Conservation (phyloP, 495 filamentous ascomycete genomes). For the Neurospora sp. region DNA sequence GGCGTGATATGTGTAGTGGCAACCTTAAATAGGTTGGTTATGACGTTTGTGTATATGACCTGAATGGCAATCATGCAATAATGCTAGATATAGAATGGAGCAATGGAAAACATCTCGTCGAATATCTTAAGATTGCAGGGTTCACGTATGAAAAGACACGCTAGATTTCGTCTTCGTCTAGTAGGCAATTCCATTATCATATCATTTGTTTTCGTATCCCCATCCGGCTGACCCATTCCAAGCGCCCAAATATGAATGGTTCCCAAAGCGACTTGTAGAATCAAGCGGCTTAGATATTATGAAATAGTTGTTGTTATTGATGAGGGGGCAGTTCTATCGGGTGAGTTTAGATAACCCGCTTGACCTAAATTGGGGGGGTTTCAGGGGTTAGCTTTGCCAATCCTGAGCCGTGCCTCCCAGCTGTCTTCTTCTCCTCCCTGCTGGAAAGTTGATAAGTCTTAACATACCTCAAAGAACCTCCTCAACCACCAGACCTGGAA, state of each 20-base stretch:
- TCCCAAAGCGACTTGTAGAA: background rate
- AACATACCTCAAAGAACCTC: conserved; percentile 87
- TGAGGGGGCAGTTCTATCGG: background rate
- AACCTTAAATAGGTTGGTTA: background rate
- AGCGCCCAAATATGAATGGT: conserved; percentile 6
- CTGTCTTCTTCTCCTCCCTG: background rate
- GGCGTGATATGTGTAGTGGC: background rate
- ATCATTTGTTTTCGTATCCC: background rate
- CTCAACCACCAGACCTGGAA: conserved; percentile 99
- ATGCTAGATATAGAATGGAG: no score
- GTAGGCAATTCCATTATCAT: conserved; percentile 9
- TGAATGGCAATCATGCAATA: background rate
- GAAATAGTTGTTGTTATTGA: background rate
- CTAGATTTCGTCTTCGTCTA: background rate
- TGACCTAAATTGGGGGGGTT: conserved; percentile 12
- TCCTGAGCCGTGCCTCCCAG: background rate
- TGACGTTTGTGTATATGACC: background rate
- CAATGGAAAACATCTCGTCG: no score
- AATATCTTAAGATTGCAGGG: no score
- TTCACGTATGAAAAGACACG: background rate
- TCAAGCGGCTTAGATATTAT: background rate
- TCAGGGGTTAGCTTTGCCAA: background rate
- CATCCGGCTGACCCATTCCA: conserved; percentile 1
- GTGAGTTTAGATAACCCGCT: conserved; percentile 23
- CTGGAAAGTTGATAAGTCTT: background rate